Conservation (phyloP, 2,329 filamentous ascomycete species). For the Talaromyces sp. region DNA sequence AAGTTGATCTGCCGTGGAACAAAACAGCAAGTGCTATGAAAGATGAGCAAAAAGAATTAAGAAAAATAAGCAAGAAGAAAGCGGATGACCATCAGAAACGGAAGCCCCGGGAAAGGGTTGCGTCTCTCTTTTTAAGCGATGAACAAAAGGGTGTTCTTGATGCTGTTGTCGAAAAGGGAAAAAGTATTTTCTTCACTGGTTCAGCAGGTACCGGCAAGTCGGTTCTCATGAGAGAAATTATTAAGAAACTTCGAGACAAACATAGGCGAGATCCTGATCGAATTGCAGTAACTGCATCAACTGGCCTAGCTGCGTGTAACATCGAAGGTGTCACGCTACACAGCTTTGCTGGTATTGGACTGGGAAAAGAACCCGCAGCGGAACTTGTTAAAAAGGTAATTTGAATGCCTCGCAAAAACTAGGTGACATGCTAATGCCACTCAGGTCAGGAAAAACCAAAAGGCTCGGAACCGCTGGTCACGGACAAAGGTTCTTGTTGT, state of each 20-base stretch:
- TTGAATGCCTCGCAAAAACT: not conserved
- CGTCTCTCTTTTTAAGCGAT: conserved; percentile 68
- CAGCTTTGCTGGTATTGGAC: conserved; percentile 90
- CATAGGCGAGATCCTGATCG: conserved; percentile 72
- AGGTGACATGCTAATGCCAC: conserved; percentile 14
- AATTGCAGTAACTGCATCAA: conserved; percentile 91
- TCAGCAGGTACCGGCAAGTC: conserved; percentile 97
- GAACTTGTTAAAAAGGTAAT: conserved; percentile 72
- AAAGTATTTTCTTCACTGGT: conserved; percentile 97
- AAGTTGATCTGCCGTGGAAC: conserved; percentile 60
- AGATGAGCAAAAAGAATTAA: conserved; percentile 68
- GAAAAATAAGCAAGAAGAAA: conserved; percentile 56
- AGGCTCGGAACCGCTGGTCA: conserved; percentile 84
- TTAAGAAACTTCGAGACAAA: conserved; percentile 72
- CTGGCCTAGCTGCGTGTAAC: conserved; percentile 91
- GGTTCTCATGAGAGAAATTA: conserved; percentile 89
- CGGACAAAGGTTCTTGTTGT: conserved; percentile 82
- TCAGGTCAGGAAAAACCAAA: conserved; percentile 73
- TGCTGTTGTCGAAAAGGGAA: conserved; percentile 71
- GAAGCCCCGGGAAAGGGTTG: conserved; percentile 33
- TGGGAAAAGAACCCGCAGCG: conserved; percentile 82
- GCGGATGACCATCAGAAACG: conserved; percentile 37
- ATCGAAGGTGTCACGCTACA: conserved; percentile 94
- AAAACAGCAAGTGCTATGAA: conserved; percentile 70
- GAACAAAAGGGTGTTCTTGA: conserved; percentile 83